A percentile compares a stretch with the other conserved stretches of the same genome.
phyloP scores from a whole-genome alignment of 441 rosid genomes.

The Aleurites moluccanus region DNA sequence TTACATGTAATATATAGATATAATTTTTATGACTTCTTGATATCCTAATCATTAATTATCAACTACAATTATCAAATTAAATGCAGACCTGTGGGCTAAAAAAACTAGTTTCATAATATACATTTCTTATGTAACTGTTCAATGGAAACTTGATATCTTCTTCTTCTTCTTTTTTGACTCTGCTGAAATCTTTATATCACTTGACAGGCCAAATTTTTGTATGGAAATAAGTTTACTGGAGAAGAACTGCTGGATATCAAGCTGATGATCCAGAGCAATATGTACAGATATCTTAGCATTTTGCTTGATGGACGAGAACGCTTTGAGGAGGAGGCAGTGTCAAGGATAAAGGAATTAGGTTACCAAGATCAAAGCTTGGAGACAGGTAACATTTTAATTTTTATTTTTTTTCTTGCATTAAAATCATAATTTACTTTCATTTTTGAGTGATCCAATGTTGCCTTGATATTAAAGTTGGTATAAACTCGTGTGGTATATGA shows the following conservation, averaged over 20 bases:
- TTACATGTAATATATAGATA: too few relatives aligned
- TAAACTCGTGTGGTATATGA: neutral
- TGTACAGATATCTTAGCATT: constrained; percentile 95
- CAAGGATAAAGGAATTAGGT: constrained; percentile 43
- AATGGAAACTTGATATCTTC: neutral
- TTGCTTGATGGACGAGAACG: constrained; percentile 97
- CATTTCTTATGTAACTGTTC: neutral
- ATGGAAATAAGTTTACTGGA: constrained; percentile 77
- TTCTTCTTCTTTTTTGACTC: neutral
- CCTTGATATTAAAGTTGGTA: neutral
- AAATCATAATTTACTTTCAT: neutral
- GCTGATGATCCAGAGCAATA: constrained; percentile 98
- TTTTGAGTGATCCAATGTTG: neutral
- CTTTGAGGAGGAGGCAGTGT: constrained; percentile 93
- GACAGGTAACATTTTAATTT: constrained; percentile 42
- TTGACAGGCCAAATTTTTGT: constrained; percentile 91
- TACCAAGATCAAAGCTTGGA: constrained; percentile 47
- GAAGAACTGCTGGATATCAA: constrained; percentile 93
- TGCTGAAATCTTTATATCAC: constrained; percentile 17
- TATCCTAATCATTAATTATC: too few relatives aligned
- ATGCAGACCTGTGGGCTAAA: too few relatives aligned
- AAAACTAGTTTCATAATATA: neutral
- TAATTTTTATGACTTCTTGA: too few relatives aligned
- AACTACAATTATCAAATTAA: too few relatives aligned
- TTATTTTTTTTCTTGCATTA: neutral